phyloP scores from a whole-genome alignment of 306 rosid genomes.

The Coriaria nepalensis region DNA sequence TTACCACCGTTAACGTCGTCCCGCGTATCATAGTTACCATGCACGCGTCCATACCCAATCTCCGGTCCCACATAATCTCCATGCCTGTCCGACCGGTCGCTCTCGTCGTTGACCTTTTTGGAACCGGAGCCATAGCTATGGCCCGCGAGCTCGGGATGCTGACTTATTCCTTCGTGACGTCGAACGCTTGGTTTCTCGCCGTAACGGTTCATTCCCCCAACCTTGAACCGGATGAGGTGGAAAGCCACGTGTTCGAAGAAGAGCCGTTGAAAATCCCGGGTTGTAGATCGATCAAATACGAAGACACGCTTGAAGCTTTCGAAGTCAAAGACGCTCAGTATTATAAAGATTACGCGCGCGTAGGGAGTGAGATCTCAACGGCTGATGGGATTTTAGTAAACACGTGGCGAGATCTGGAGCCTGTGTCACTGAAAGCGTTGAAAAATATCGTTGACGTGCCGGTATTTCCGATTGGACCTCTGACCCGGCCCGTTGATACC shows the following conservation, averaged over 20 bases:
- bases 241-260: neutral
- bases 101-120: constrained; percentile 7
- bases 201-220: neutral
- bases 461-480: constrained; percentile 38
- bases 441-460: constrained; percentile 11
- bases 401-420: constrained; percentile 14
- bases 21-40: neutral
- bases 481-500: constrained; percentile 13
- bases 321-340: neutral
- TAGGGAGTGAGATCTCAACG: neutral
- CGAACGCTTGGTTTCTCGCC: constrained; percentile 4
- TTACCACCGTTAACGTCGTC: neutral
- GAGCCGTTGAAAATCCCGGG: constrained; percentile 4
- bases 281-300: constrained; percentile 1
- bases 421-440: neutral
- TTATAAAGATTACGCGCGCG: neutral
- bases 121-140: neutral
- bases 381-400: constrained; percentile 4
- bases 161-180: constrained; percentile 1
- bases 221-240: neutral
- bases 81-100: constrained; percentile 2
- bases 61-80: neutral
- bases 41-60: neutral
- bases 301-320: neutral
- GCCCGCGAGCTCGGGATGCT: constrained; percentile 7